A percentile compares a stretch with the other conserved stretches of the same genome.
phyloP scores from a whole-genome alignment of 164 flowering plant genomes.

The Hamamelis virginiana region DNA sequence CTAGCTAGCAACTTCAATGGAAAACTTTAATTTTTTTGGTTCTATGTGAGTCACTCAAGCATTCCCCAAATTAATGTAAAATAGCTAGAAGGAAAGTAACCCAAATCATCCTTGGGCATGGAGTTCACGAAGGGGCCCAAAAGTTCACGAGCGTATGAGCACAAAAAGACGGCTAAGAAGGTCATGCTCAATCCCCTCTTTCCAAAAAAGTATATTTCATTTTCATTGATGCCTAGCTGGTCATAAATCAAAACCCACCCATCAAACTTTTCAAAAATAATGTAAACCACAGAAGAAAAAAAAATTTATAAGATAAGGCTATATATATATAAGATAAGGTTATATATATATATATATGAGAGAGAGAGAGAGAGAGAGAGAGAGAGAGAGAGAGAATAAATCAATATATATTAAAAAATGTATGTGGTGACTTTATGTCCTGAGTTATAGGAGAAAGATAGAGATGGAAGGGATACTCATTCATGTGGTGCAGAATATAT shows the following conservation, averaged over 20 bases:
- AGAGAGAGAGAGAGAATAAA: not conserved
- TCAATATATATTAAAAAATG: too few species aligned
- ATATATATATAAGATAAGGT: too few species aligned
- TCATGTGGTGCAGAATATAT: too few species aligned
- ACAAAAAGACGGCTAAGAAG: slow-evolving; percentile 52
- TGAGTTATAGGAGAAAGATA: slow-evolving; percentile 6
- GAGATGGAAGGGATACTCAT: too few species aligned
- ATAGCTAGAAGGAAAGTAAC: not conserved
- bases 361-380: too few species aligned
- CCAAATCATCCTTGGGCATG: slow-evolving; percentile 4
- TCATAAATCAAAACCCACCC: too few species aligned
- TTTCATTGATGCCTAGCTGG: not conserved
- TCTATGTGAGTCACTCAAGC: not conserved
- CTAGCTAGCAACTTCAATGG: too few species aligned
- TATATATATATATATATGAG: too few species aligned
- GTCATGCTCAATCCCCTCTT: slow-evolving; percentile 17
- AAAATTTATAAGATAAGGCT: too few species aligned
- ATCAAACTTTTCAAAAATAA: too few species aligned
- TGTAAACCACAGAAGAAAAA: too few species aligned
- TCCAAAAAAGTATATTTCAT: slow-evolving; percentile 15
- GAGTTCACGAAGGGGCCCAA: slow-evolving; percentile 42
- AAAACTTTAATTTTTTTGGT: too few species aligned
- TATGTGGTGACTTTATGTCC: slow-evolving; percentile 12
- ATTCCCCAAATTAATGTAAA: not conserved
- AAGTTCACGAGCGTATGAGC: slow-evolving; percentile 43